Percentiles rank a stretch among this genome's conserved stretches.
phyloP scores from a whole-genome alignment of 345 rosid genomes.

The Melaleuca alternifolia region DNA sequence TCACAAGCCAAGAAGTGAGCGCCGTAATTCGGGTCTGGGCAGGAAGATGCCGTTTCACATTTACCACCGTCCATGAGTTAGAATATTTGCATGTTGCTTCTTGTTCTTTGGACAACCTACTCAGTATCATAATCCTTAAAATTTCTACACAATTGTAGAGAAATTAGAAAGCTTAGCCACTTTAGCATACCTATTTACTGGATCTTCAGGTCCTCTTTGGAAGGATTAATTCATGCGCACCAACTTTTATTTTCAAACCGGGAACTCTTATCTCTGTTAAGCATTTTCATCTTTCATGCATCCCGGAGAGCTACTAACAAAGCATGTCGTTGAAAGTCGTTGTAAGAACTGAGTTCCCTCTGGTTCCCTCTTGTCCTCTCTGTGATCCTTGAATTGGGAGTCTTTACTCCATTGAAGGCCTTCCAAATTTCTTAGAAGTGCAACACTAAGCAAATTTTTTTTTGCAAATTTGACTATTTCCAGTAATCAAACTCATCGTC shows the following conservation, averaged over 20 bases:
- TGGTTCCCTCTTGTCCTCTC: neutral
- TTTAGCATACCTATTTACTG: neutral
- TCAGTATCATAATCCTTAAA: neutral
- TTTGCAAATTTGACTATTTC: neutral
- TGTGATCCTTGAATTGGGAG: neutral
- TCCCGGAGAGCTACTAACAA: neutral
- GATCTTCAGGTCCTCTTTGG: neutral
- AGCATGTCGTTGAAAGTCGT: neutral
- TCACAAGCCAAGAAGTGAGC: neutral
- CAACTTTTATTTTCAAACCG: neutral
- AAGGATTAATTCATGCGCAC: neutral
- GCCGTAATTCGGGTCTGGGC: neutral
- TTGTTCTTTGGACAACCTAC: neutral
- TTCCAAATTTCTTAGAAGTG: neutral
- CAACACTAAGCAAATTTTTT: neutral
- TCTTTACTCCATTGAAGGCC: neutral
- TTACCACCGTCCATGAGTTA: neutral
- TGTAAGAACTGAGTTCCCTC: neutral
- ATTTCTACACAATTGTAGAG: neutral
- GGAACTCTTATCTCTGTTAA: neutral
- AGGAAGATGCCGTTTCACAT: neutral
- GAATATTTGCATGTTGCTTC: neutral
- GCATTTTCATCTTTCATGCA: neutral
- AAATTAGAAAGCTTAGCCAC: neutral
- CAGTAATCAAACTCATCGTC: neutral